Conservation (phyloP, 1,284 basidiomycete species). For the Moesziomyces aphidis region DNA sequence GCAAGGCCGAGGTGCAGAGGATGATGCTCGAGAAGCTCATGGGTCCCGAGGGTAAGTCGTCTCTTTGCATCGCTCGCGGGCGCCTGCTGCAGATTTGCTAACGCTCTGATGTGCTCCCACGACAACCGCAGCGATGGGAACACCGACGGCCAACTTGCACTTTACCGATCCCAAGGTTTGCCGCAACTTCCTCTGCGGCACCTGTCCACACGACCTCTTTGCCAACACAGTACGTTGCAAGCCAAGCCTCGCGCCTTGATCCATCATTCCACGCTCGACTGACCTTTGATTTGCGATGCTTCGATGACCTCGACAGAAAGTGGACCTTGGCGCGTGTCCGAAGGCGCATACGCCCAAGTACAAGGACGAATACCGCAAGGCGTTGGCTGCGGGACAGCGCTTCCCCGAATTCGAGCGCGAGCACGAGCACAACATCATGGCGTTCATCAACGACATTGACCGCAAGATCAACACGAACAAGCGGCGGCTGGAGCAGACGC, state of each 20-base stretch:
- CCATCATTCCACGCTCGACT: background rate
- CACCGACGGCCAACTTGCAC: constrained; percentile 74
- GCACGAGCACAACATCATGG: constrained; percentile 93
- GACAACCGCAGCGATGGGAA: constrained; percentile 58
- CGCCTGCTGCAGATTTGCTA: background rate
- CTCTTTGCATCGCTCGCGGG: background rate
- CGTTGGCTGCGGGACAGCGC: constrained; percentile 75
- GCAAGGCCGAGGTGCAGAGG: constrained; percentile 81
- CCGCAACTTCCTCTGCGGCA: constrained; percentile 96
- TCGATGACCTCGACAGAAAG: constrained; percentile 78
- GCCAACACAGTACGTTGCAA: constrained; percentile 87
- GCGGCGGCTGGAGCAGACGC: constrained; percentile 95
- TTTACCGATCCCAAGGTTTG: constrained; percentile 99
- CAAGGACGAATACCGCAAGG: constrained; percentile 88
- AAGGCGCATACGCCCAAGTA: constrained; percentile 95
- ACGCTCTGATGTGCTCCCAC: background rate
- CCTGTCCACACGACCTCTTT: constrained; percentile 96
- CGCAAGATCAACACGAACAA: constrained; percentile 93
- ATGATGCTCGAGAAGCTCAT: constrained; percentile 81
- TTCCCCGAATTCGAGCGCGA: constrained; percentile 65
- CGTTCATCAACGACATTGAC: constrained; percentile 98
- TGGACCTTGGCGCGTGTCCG: constrained; percentile 97
- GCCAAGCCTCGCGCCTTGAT: background rate
- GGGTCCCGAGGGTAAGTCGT: constrained; percentile 59
- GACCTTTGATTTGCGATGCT: constrained; percentile 1